A percentile compares a stretch with the other conserved stretches of the same genome.
These are phyloP conservation scores for Suhomyces prunicola DNA, from an alignment of 805 yeast genomes.

Conservation along the genomic window DNA sequence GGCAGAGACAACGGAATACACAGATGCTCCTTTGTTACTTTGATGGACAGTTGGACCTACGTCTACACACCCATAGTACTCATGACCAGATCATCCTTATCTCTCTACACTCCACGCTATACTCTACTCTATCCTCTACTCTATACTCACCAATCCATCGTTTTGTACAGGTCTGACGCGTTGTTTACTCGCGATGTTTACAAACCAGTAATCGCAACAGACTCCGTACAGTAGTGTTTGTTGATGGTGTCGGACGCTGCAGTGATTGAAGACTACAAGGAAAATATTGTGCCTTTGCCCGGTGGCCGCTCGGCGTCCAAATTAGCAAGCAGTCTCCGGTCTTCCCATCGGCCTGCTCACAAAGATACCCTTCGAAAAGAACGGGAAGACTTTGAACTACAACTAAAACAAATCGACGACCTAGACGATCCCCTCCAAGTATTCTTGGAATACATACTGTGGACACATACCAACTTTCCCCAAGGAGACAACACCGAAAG, in stretches of 20 bases:
- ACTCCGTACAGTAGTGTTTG: neutral
- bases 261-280: constrained; percentile 54
- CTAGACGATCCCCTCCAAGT: constrained; percentile 82
- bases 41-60: too few species aligned
- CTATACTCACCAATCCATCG: too few species aligned
- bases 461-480: constrained; percentile 65
- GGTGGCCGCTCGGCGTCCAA: constrained; percentile 69
- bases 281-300: constrained; percentile 63
- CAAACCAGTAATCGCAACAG: neutral
- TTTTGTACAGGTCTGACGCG: neutral
- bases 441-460: constrained; percentile 68
- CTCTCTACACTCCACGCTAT: too few species aligned
- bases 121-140: neutral
- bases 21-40: too few species aligned
- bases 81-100: neutral
- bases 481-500: constrained; percentile 61
- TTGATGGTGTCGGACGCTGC: neutral
- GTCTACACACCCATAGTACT: too few species aligned
- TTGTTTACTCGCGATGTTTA: constrained; percentile 1
- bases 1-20: too few species aligned
- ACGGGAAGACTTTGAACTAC: constrained; percentile 47
- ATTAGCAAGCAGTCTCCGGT: constrained; percentile 44
- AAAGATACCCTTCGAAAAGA: constrained; percentile 29
- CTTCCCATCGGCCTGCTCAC: constrained; percentile 17
- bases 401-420: constrained; percentile 51